Percentiles rank a stretch among this genome's conserved stretches.
These are phyloP conservation scores for Trichoderma lentiforme DNA, from an alignment of 2,329 filamentous ascomycete genomes.

Conservation along the genomic window DNA sequence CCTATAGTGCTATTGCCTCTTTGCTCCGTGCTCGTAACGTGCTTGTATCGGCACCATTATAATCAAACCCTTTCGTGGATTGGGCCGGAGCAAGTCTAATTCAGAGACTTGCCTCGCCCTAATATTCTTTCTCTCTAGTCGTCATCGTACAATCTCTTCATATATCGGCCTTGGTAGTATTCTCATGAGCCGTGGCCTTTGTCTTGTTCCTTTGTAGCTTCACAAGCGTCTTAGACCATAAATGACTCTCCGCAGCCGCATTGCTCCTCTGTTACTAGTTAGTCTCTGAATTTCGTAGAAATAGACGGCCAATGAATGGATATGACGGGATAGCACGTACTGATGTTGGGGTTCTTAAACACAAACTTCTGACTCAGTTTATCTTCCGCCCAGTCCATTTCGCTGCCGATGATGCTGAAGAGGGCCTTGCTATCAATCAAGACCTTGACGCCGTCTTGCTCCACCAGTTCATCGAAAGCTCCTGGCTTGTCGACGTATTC, in stretches of 20 bases:
- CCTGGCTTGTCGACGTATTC: slow-evolving; percentile 93
- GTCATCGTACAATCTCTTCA: slow-evolving; percentile 1
- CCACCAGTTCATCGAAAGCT: slow-evolving; percentile 84
- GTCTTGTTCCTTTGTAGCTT: not conserved
- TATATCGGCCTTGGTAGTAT: not conserved
- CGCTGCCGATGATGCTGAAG: slow-evolving; percentile 95
- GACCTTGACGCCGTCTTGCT: slow-evolving; percentile 94
- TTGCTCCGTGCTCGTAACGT: not conserved
- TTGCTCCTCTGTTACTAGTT: slow-evolving; percentile 69
- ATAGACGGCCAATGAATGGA: not conserved
- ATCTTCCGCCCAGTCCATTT: slow-evolving; percentile 99
- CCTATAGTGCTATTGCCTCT: not conserved
- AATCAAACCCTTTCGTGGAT: not conserved
- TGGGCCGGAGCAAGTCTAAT: not conserved
- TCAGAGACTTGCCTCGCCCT: not conserved
- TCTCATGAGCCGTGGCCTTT: not conserved
- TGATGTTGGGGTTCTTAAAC: slow-evolving; percentile 97
- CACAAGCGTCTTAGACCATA: slow-evolving; percentile 57
- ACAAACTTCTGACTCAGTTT: slow-evolving; percentile 90
- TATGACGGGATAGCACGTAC: slow-evolving; percentile 55
- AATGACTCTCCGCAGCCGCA: slow-evolving; percentile 97
- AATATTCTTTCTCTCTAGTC: not conserved
- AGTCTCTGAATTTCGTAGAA: slow-evolving; percentile 29
- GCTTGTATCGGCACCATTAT: slow-evolving; percentile 1
- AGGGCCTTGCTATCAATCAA: slow-evolving; percentile 95